phyloP scores from a whole-genome alignment of 768 basidiomycete species.

The Chiua virens region DNA sequence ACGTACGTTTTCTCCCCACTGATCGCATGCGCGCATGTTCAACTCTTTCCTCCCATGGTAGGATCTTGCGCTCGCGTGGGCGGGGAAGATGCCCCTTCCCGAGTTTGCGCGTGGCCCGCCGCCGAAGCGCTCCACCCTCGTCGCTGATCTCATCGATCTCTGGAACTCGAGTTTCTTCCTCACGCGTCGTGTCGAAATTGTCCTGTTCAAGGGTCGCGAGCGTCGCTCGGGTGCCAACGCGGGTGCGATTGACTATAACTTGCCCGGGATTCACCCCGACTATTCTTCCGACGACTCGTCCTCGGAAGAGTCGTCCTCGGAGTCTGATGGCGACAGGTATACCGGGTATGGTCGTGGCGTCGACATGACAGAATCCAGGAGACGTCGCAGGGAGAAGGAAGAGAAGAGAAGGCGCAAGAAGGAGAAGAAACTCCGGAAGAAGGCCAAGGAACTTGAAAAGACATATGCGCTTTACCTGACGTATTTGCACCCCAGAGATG shows the following conservation, averaged over 20 bases:
- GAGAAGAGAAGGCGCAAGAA: conserved; percentile 62
- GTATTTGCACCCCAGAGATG: conserved; percentile 42
- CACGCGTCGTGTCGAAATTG: conserved; percentile 71
- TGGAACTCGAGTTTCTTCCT: conserved; percentile 82
- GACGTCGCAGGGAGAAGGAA: conserved; percentile 52
- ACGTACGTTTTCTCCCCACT: conserved; percentile 42
- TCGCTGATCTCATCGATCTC: conserved; percentile 71
- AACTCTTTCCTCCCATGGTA: conserved; percentile 29
- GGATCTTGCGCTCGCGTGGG: conserved; percentile 78
- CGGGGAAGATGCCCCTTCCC: conserved; percentile 69
- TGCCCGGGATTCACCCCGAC: too few relatives aligned
- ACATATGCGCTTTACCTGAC: conserved; percentile 64
- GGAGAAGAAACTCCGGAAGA: conserved; percentile 63
- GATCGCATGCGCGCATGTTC: not conserved
- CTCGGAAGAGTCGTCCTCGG: conserved; percentile 37
- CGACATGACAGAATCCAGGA: conserved; percentile 51
- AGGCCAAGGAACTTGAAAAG: conserved; percentile 59
- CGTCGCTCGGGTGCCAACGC: conserved; percentile 65
- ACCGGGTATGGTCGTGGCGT: conserved; percentile 45
- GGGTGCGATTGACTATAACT: conserved; percentile 54
- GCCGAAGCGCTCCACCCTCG: conserved; percentile 57
- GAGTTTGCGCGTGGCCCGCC: conserved; percentile 46
- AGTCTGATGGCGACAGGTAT: conserved; percentile 46
- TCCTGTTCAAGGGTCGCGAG: conserved; percentile 79
- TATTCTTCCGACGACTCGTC: conserved; percentile 39